phyloP scores from a whole-genome alignment of 352 stramenopile genomes.

The Thalassiosira hispida region DNA sequence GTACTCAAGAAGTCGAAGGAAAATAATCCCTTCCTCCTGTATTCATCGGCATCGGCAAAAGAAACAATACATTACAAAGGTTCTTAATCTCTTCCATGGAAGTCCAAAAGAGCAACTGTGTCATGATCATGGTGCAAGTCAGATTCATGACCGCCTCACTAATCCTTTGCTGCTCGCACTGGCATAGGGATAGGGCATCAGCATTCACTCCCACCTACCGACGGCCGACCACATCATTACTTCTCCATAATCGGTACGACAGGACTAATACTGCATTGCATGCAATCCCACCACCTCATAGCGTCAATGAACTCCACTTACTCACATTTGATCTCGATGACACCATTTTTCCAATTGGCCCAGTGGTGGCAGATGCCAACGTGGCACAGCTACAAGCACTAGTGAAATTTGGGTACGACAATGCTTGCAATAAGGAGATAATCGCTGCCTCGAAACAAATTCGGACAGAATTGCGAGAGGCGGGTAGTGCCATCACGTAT shows the following conservation, averaged over 20 bases:
- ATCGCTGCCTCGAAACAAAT: constrained; percentile 46
- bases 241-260: neutral
- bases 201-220: neutral
- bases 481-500: constrained; percentile 63
- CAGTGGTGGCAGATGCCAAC: constrained; percentile 75
- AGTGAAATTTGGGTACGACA: constrained; percentile 49
- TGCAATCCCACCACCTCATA: constrained; percentile 4
- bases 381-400: constrained; percentile 47
- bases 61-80: too few species aligned
- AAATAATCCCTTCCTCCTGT: too few species aligned
- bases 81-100: too few species aligned
- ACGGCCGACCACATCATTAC: neutral
- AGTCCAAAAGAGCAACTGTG: too few species aligned
- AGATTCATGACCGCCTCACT: neutral
- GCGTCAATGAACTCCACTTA: constrained; percentile 32
- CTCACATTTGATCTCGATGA: constrained; percentile 84
- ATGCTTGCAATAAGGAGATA: constrained; percentile 46
- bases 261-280: neutral
- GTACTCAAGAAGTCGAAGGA: too few species aligned
- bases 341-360: constrained; percentile 71
- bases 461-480: constrained; percentile 48
- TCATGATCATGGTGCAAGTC: neutral
- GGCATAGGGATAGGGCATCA: neutral
- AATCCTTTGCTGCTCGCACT: neutral
- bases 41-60: too few species aligned